Evolutionary conservation across 2,329 filamentous ascomycete genomes (phyloP).

Genomic region (Rugonectria rugulosa): DNA sequence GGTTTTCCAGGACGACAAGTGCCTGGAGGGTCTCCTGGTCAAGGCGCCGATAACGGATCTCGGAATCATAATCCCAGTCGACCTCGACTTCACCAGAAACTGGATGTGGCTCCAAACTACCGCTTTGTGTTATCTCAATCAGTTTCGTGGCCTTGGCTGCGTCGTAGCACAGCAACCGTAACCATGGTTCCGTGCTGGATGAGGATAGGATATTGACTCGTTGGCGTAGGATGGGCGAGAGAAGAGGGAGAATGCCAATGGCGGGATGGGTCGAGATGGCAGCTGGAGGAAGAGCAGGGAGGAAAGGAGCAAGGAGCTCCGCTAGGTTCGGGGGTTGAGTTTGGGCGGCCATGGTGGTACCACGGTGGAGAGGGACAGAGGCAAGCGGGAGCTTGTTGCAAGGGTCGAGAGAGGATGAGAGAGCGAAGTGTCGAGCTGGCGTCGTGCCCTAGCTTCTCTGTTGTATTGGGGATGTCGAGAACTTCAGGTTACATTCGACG

Average conservation of each 20-base stretch:
- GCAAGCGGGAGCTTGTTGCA: background rate
- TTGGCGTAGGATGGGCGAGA: slow-evolving; percentile 72
- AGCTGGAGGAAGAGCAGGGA: slow-evolving; percentile 67
- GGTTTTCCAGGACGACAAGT: slow-evolving; percentile 66
- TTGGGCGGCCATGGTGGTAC: slow-evolving; percentile 38
- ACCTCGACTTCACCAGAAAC: slow-evolving; percentile 82
- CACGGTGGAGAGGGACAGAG: background rate
- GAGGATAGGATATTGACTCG: slow-evolving; percentile 71
- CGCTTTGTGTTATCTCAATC: slow-evolving; percentile 65
- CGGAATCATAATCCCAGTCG: slow-evolving; percentile 70
- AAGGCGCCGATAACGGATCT: slow-evolving; percentile 70
- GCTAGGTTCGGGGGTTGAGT: slow-evolving; percentile 56
- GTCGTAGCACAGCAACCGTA: slow-evolving; percentile 76
- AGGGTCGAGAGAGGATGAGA: slow-evolving; percentile 1
- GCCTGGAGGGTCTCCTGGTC: slow-evolving; percentile 80
- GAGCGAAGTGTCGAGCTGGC: slow-evolving; percentile 7
- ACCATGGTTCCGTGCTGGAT: slow-evolving; percentile 71
- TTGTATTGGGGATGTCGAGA: slow-evolving; percentile 10
- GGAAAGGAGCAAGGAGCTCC: slow-evolving; percentile 60
- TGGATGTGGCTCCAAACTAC: slow-evolving; percentile 79
- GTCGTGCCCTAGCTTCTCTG: slow-evolving; percentile 4
- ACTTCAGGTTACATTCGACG: slow-evolving; percentile 1
- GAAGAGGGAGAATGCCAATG: slow-evolving; percentile 62
- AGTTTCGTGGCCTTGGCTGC: slow-evolving; percentile 63
- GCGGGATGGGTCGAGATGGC: slow-evolving; percentile 65